Conservation (phyloP, 352 stramenopile genomes). For the Phytophthora chlamydospora region DNA sequence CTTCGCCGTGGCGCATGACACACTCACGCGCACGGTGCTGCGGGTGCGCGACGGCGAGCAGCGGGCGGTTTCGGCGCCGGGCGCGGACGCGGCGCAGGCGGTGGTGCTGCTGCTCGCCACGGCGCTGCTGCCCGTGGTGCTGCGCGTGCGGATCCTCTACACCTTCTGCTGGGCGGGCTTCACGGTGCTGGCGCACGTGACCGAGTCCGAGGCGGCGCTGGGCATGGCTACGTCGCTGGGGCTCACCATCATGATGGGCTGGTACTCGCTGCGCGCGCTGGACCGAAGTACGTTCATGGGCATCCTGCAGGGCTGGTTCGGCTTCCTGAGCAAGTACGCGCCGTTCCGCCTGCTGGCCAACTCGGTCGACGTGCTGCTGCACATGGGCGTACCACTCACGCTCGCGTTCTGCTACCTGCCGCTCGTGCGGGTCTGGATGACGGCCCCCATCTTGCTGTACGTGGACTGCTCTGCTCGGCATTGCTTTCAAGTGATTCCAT, state of each 20-base stretch:
- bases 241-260: slow-evolving; percentile 63
- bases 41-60: slow-evolving; percentile 35
- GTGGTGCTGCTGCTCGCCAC: slow-evolving; percentile 47
- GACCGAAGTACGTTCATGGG: slow-evolving; percentile 53
- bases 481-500: not conserved
- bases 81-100: slow-evolving; percentile 33
- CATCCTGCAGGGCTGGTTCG: slow-evolving; percentile 57
- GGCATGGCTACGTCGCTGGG: slow-evolving; percentile 51
- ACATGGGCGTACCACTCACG: slow-evolving; percentile 48
- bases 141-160: slow-evolving; percentile 51
- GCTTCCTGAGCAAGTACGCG: slow-evolving; percentile 45
- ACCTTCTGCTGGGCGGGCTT: slow-evolving; percentile 53
- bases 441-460: slow-evolving; percentile 45
- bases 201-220: slow-evolving; percentile 40
- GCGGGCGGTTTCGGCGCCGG: slow-evolving; percentile 3
- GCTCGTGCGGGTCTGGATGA: slow-evolving; percentile 58
- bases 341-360: slow-evolving; percentile 43
- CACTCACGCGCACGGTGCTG: slow-evolving; percentile 38
- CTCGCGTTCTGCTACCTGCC: slow-evolving; percentile 53
- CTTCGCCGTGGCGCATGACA: slow-evolving; percentile 35
- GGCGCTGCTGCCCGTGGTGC: slow-evolving; percentile 40
- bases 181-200: slow-evolving; percentile 41
- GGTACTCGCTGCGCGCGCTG: slow-evolving; percentile 53
- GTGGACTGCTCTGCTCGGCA: slow-evolving; percentile 7
- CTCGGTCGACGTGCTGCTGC: slow-evolving; percentile 46